Conservation (phyloP, 2,329 filamentous ascomycete species). For the Apiospora koreana region DNA sequence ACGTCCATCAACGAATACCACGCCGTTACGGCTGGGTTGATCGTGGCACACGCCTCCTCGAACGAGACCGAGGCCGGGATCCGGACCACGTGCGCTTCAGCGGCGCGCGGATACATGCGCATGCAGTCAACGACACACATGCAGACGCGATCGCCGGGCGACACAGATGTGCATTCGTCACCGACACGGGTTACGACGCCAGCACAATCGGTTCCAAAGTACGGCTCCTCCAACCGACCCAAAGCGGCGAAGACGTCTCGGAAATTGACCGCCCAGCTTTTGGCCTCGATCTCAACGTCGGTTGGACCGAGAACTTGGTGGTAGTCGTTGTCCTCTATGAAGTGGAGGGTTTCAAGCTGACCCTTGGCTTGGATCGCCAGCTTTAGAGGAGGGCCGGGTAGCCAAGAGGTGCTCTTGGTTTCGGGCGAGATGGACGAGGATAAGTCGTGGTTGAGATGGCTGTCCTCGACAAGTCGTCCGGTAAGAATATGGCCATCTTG, state of each 20-base stretch:
- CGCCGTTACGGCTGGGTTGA: background rate
- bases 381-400: constrained; percentile 20
- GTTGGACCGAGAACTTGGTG: background rate
- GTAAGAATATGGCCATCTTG: constrained; percentile 17
- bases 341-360: constrained; percentile 23
- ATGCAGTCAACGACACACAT: constrained; percentile 8
- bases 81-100: constrained; percentile 23
- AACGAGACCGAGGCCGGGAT: background rate
- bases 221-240: constrained; percentile 16
- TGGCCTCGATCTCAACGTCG: constrained; percentile 17
- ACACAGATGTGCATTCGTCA: background rate
- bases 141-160: background rate
- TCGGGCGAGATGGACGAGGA: constrained; percentile 18
- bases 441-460: constrained; percentile 12
- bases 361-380: constrained; percentile 22
- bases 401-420: constrained; percentile 11
- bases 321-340: constrained; percentile 22
- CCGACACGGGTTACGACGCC: constrained; percentile 2
- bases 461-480: constrained; percentile 16
- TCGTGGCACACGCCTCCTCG: background rate
- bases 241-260: constrained; percentile 17
- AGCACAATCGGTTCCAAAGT: background rate
- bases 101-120: constrained; percentile 19
- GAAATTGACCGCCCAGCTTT: constrained; percentile 18
- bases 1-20: background rate